A percentile compares a stretch with the other conserved stretches of the same genome.
These are phyloP conservation scores for Botryobasidium botryosum DNA, from an alignment of 768 basidiomycete genomes.

Conservation along the genomic window DNA sequence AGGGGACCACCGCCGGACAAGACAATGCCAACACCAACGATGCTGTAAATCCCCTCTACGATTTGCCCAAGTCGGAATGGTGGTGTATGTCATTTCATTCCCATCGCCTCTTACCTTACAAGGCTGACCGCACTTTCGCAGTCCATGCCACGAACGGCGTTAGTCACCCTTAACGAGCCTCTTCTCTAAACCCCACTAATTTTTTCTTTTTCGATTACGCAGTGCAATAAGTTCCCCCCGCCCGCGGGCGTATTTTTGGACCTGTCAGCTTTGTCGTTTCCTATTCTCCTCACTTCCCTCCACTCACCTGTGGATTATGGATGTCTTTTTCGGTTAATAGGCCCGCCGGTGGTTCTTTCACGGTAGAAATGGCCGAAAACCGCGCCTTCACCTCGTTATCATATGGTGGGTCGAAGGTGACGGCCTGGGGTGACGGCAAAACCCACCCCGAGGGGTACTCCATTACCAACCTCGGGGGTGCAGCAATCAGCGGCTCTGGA, in stretches of 20 bases:
- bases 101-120: not conserved
- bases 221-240: not conserved
- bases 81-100: not conserved
- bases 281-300: not conserved
- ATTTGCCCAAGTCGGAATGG: not conserved
- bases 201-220: not conserved
- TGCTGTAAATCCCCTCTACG: not conserved
- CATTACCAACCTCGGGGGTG: not conserved
- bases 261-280: not conserved
- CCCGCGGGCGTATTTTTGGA: not conserved
- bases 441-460: not conserved
- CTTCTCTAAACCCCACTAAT: not conserved
- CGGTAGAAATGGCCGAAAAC: not conserved
- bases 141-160: not conserved
- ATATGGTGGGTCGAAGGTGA: not conserved
- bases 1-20: not conserved
- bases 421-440: not conserved
- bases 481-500: not conserved
- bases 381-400: not conserved
- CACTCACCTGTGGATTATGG: not conserved
- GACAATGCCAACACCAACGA: not conserved
- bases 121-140: not conserved
- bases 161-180: not conserved
- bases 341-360: not conserved
- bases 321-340: not conserved